These are phyloP conservation scores for Grosmannia clavigera DNA, from an alignment of 2,329 filamentous ascomycete genomes.

Conservation along the genomic window DNA sequence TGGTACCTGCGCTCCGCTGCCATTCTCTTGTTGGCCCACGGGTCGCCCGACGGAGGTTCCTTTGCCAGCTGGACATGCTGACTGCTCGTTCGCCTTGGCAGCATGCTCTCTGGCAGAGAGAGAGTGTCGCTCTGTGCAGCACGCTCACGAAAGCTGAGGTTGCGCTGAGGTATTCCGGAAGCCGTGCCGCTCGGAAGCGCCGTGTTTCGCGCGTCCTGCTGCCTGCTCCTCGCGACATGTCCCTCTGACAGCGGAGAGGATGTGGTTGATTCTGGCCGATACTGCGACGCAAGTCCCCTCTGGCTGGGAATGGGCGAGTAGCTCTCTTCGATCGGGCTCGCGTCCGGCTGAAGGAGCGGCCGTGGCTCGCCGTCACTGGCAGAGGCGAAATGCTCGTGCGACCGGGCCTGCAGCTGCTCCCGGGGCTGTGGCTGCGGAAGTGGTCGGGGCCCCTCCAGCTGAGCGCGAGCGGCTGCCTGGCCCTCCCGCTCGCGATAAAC, in stretches of 20 bases:
- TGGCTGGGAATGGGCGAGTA: slow-evolving; percentile 10
- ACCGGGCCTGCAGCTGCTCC: slow-evolving; percentile 18
- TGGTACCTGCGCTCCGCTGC: slow-evolving; percentile 28
- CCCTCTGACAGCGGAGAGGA: background rate
- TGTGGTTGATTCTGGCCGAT: slow-evolving; percentile 18
- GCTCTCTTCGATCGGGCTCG: slow-evolving; percentile 10
- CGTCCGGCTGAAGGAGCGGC: slow-evolving; percentile 12
- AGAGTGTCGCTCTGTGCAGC: slow-evolving; percentile 30
- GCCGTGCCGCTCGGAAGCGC: slow-evolving; percentile 14
- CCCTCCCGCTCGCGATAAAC: slow-evolving; percentile 51
- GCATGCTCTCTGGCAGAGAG: background rate
- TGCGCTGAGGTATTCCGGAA: slow-evolving; percentile 35
- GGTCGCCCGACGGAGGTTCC: slow-evolving; percentile 39
- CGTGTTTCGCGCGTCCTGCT: slow-evolving; percentile 14
- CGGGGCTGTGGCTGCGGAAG: slow-evolving; percentile 11
- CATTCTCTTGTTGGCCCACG: slow-evolving; percentile 29
- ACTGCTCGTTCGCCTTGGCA: slow-evolving; percentile 24
- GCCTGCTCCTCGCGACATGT: background rate
- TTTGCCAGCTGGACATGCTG: slow-evolving; percentile 43
- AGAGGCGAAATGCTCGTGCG: slow-evolving; percentile 15
- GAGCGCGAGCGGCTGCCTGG: slow-evolving; percentile 11
- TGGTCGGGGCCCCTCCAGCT: background rate
- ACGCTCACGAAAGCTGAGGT: slow-evolving; percentile 49
- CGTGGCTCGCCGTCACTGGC: slow-evolving; percentile 16
- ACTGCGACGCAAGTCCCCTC: slow-evolving; percentile 18